phyloP scores from a whole-genome alignment of 2,329 filamentous ascomycete species.

The Reticulascus tulasneorum region DNA sequence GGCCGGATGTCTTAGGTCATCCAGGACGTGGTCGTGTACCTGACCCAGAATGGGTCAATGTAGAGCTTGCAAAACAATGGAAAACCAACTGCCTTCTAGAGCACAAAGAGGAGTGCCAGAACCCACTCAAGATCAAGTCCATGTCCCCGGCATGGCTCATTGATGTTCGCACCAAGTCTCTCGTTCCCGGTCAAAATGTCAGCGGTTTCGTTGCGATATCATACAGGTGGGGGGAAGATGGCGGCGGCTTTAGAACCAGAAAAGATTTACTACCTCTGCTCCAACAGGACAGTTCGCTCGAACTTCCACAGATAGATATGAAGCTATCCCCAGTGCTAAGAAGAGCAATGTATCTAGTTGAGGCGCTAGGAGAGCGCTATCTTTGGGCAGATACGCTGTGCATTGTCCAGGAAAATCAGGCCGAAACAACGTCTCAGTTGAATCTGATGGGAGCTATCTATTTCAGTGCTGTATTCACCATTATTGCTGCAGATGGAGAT shows the following conservation, averaged over 20 bases:
- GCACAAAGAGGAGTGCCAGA: background rate
- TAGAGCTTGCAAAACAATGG: background rate
- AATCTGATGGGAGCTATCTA: background rate
- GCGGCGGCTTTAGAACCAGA: background rate
- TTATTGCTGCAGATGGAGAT: background rate
- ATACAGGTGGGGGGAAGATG: background rate
- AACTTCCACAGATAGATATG: background rate
- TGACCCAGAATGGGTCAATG: background rate
- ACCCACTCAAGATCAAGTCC: background rate
- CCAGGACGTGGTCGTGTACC: too few species aligned
- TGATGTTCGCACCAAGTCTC: background rate
- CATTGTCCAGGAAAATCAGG: background rate
- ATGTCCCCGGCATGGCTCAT: background rate
- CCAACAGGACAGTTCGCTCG: background rate
- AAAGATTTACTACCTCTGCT: background rate
- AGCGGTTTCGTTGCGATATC: background rate
- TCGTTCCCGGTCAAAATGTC: background rate
- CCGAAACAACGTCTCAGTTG: background rate
- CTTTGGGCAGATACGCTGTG: slow-evolving; percentile 2
- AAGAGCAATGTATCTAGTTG: background rate
- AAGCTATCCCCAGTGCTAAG: background rate
- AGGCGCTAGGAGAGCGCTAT: background rate
- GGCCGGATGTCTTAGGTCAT: too few species aligned
- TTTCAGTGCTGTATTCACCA: background rate
- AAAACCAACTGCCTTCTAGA: rapidly evolving